phyloP scores from a whole-genome alignment of 768 basidiomycete species.

The Tephrocybe sp. region DNA sequence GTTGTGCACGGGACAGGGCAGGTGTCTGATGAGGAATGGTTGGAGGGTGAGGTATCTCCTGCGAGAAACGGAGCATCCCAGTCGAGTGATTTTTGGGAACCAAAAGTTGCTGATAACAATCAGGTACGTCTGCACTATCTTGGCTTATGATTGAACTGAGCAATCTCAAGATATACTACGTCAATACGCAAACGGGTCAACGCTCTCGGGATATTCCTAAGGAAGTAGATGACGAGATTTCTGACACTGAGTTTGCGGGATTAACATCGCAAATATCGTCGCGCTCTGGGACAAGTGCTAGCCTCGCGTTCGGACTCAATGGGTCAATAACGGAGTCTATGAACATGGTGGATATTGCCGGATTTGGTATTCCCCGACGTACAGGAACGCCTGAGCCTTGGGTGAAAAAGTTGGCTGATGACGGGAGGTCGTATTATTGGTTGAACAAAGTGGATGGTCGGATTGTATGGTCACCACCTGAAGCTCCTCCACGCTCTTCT shows the following conservation, averaged over 20 bases:
- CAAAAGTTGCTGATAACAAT: slow-evolving; percentile 76
- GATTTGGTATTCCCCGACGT: slow-evolving; percentile 59
- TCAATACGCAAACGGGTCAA: slow-evolving; percentile 85
- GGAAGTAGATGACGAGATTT: slow-evolving; percentile 63
- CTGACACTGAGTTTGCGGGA: slow-evolving; percentile 61
- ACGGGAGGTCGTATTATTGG: slow-evolving; percentile 80
- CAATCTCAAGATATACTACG: slow-evolving; percentile 88
- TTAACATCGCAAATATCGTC: slow-evolving; percentile 56
- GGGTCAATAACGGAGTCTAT: slow-evolving; percentile 35
- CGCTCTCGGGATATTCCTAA: slow-evolving; percentile 81
- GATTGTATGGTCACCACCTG: slow-evolving; percentile 70
- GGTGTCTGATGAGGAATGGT: slow-evolving; percentile 56
- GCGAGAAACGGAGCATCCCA: slow-evolving; percentile 34
- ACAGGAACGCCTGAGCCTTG: slow-evolving; percentile 77
- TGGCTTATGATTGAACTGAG: background rate
- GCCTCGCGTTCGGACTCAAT: slow-evolving; percentile 43
- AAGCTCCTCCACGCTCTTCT: slow-evolving; percentile 21
- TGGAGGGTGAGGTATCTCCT: slow-evolving; percentile 44
- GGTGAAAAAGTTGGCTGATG: slow-evolving; percentile 76
- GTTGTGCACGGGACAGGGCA: too few relatives aligned
- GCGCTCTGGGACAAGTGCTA: slow-evolving; percentile 52
- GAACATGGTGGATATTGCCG: slow-evolving; percentile 39
- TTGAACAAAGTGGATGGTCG: slow-evolving; percentile 68
- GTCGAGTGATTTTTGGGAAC: slow-evolving; percentile 88
- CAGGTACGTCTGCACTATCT: slow-evolving; percentile 52